phyloP scores from a whole-genome alignment of 176 grass and related monocot species.

The Triticum monococcum region DNA sequence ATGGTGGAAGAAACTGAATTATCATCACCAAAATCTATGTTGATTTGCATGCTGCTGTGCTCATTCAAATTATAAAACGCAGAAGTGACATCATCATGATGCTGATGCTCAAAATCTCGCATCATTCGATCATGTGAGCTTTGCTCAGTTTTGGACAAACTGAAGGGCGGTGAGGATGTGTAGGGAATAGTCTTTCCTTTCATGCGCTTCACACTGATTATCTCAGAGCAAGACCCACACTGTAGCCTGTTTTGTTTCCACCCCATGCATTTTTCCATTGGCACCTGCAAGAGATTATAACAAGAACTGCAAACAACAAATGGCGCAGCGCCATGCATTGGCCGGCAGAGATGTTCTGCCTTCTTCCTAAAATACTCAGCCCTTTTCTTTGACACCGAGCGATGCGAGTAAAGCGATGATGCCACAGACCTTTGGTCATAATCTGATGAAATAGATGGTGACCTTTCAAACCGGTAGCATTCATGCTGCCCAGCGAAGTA shows the following conservation, averaged over 20 bases:
- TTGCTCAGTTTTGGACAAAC: slow-evolving; percentile 33
- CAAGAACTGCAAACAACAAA: slow-evolving; percentile 73
- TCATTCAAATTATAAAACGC: slow-evolving; percentile 46
- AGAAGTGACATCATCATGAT: slow-evolving; percentile 37
- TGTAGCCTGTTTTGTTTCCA: slow-evolving; percentile 42
- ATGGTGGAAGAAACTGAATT: slow-evolving; percentile 43
- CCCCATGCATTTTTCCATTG: slow-evolving; percentile 47
- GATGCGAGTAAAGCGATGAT: slow-evolving; percentile 54
- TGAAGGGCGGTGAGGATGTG: slow-evolving; percentile 14
- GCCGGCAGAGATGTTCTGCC: slow-evolving; percentile 49
- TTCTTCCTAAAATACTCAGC: slow-evolving; percentile 57
- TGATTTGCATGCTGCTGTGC: slow-evolving; percentile 42
- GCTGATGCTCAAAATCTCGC: slow-evolving; percentile 44
- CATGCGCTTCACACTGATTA: slow-evolving; percentile 42
- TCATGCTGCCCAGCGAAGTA: slow-evolving; percentile 60
- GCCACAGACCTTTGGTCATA: slow-evolving; percentile 57
- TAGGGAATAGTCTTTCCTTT: slow-evolving; percentile 32
- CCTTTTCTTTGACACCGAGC: slow-evolving; percentile 42
- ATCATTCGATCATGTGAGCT: slow-evolving; percentile 35
- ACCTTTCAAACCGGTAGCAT: slow-evolving; percentile 44
- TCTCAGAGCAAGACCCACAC: slow-evolving; percentile 72
- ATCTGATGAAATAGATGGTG: slow-evolving; percentile 46
- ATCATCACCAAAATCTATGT: slow-evolving; percentile 47
- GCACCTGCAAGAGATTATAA: slow-evolving; percentile 75
- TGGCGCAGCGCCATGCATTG: slow-evolving; percentile 75